phyloP scores from a whole-genome alignment of 441 rosid species.

The Adansonia madagascariensis region DNA sequence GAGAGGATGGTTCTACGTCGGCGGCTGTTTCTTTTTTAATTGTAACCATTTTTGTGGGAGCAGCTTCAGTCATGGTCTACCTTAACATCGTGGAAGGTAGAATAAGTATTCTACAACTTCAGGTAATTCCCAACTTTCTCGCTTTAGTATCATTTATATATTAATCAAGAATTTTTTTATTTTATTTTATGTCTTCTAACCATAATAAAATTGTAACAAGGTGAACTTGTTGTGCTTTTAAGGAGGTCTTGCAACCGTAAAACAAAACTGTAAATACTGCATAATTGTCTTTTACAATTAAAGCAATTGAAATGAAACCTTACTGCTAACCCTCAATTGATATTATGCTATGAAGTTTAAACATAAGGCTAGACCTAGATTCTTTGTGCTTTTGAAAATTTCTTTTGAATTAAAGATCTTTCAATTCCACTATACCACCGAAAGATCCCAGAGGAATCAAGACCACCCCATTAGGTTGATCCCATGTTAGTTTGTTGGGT shows the following conservation, averaged over 20 bases:
- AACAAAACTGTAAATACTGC: no score
- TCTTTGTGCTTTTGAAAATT: background rate
- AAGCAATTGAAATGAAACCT: no score
- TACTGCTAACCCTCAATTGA: no score
- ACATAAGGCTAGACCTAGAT: background rate
- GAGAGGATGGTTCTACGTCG: background rate
- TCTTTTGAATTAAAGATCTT: background rate
- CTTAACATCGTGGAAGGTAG: background rate
- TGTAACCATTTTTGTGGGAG: background rate
- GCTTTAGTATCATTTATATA: background rate
- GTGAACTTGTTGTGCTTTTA: background rate
- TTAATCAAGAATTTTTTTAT: background rate
- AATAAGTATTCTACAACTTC: conserved; percentile 11
- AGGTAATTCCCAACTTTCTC: background rate
- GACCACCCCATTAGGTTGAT: background rate
- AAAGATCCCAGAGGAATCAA: background rate
- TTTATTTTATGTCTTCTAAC: background rate
- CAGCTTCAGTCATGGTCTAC: background rate
- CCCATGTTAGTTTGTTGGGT: background rate
- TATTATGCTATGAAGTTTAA: background rate
- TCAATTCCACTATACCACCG: background rate
- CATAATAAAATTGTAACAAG: background rate
- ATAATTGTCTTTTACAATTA: no score
- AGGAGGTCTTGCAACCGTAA: no score
- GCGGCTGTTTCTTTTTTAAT: background rate